Conservation (phyloP, 2,329 filamentous ascomycete genomes). For the Fusarium dlaminii region DNA sequence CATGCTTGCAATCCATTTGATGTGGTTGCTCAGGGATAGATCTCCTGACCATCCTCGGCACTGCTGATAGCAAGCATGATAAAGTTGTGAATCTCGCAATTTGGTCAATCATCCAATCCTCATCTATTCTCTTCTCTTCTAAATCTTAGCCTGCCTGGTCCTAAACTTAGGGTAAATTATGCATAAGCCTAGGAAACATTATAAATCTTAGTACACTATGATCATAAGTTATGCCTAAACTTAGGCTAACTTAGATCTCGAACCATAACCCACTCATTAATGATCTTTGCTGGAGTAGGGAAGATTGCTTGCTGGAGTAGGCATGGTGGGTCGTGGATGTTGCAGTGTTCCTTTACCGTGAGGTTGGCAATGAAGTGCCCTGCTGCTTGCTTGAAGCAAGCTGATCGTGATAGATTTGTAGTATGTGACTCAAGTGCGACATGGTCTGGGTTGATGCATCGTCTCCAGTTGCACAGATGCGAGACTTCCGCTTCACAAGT, state of each 20-base stretch:
- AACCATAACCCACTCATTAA: not conserved
- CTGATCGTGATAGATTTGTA: accelerated
- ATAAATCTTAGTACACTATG: not conserved
- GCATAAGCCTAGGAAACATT: not conserved
- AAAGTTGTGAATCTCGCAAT: not conserved
- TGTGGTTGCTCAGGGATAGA: not conserved
- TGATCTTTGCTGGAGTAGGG: not conserved
- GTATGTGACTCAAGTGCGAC: accelerated
- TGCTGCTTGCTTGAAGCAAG: accelerated
- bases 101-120: not conserved
- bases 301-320: accelerated
- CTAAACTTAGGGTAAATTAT: not conserved
- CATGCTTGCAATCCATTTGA: not conserved
- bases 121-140: not conserved
- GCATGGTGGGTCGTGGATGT: accelerated
- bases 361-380: accelerated
- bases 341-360: accelerated
- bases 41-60: not conserved
- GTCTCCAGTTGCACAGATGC: accelerated
- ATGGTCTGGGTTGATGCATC: accelerated
- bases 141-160: not conserved
- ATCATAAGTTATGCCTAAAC: not conserved
- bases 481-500: accelerated
- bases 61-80: not conserved
- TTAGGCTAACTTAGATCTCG: not conserved